Evolutionary conservation across 2,329 filamentous ascomycete species (phyloP).

Genomic region (Ceratocystiopsis minuta): DNA sequence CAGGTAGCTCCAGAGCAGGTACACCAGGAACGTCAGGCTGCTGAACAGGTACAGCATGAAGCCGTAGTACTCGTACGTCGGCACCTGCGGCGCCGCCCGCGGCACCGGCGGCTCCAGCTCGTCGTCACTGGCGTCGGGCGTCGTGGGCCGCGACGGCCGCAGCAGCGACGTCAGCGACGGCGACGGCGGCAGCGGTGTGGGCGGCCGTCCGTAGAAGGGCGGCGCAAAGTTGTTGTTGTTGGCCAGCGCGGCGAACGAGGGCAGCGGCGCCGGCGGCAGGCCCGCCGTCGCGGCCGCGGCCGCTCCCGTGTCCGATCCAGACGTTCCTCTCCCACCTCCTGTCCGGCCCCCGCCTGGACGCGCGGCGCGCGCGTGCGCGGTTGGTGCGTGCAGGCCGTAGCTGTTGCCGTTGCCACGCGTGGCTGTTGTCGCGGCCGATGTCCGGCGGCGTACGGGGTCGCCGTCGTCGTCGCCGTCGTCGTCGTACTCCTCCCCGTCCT

Average conservation of each 20-base stretch:
- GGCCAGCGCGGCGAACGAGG: constrained; percentile 17
- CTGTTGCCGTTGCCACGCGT: constrained; percentile 14
- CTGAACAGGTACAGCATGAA: constrained; percentile 92
- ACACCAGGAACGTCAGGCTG: constrained; percentile 59
- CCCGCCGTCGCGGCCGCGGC: constrained; percentile 4
- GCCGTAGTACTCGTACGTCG: constrained; percentile 99
- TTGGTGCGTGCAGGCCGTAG: too few species aligned
- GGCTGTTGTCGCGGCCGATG: constrained; percentile 14
- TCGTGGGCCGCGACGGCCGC: constrained; percentile 78
- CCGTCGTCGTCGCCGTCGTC: constrained; percentile 18
- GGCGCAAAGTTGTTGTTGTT: constrained; percentile 38
- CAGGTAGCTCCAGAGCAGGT: constrained; percentile 70
- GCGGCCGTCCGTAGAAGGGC: constrained; percentile 94
- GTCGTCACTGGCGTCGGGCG: constrained; percentile 78
- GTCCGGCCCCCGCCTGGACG: too few species aligned
- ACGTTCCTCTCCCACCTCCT: constrained; percentile 2
- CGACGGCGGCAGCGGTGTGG: constrained; percentile 80
- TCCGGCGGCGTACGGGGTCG: too few species aligned
- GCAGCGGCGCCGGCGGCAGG: not conserved
- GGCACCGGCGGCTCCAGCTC: constrained; percentile 57
- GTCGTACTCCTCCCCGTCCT: constrained; percentile 9
- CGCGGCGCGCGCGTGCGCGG: too few species aligned
- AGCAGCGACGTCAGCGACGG: constrained; percentile 84
- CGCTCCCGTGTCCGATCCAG: constrained; percentile 7
- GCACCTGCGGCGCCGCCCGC: constrained; percentile 76